These are phyloP conservation scores for Wickerhamomyces queroliae DNA, from an alignment of 805 yeast species.

Conservation along the genomic window DNA sequence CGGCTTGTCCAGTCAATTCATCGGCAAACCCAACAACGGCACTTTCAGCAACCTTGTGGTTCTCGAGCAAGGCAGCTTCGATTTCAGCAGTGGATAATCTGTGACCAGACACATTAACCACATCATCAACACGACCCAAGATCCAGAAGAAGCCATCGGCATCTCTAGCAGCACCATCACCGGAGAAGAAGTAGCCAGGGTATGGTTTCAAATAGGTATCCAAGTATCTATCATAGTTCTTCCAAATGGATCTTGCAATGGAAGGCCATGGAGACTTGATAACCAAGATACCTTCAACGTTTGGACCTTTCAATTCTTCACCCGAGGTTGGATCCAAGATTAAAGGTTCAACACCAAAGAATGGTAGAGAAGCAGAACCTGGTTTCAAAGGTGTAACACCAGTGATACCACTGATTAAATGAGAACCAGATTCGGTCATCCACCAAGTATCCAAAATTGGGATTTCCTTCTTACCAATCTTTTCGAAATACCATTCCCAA, in stretches of 20 bases:
- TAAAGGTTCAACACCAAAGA: slow-evolving; percentile 73
- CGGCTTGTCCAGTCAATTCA: slow-evolving; percentile 84
- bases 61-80: slow-evolving; percentile 77
- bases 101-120: slow-evolving; percentile 83
- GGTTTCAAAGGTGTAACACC: slow-evolving; percentile 78
- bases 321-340: slow-evolving; percentile 75
- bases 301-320: slow-evolving; percentile 58
- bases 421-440: slow-evolving; percentile 88
- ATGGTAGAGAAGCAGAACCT: slow-evolving; percentile 80
- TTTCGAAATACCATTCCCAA: slow-evolving; percentile 81
- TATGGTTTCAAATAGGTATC: slow-evolving; percentile 83
- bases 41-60: slow-evolving; percentile 63
- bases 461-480: slow-evolving; percentile 64
- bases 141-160: slow-evolving; percentile 83
- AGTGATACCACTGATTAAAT: slow-evolving; percentile 71
- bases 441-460: slow-evolving; percentile 78
- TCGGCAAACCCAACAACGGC: slow-evolving; percentile 84
- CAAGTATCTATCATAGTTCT: slow-evolving; percentile 64
- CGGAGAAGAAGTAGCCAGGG: slow-evolving; percentile 79
- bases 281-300: slow-evolving; percentile 78
- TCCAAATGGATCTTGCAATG: slow-evolving; percentile 78
- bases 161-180: slow-evolving; percentile 88
- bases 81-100: slow-evolving; percentile 86
- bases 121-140: slow-evolving; percentile 83
- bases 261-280: slow-evolving; percentile 78